phyloP scores from a whole-genome alignment of 768 basidiomycete species.

The Leccinum fibrillosum region DNA sequence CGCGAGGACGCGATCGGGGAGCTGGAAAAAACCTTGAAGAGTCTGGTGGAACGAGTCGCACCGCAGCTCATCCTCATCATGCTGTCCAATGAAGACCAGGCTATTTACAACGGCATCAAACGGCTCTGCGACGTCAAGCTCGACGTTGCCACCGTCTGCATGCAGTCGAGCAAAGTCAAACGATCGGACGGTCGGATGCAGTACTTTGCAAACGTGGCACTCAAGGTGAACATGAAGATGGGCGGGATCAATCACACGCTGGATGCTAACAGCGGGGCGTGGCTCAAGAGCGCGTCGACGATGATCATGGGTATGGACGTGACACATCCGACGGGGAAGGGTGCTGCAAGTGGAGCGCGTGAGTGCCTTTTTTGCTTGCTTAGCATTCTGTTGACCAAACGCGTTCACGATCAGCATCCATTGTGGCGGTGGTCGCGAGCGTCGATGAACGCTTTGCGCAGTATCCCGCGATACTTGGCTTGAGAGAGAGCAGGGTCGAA shows the following conservation, averaged over 20 bases:
- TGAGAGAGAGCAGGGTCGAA: conserved; percentile 65
- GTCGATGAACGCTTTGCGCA: conserved; percentile 44
- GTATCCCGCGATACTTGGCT: conserved; percentile 44
- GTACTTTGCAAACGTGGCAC: conserved; percentile 52
- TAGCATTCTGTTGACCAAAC: neutral
- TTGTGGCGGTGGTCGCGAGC: conserved; percentile 54
- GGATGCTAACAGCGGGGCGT: conserved; percentile 36
- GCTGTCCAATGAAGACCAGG: conserved; percentile 44
- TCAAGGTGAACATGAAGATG: conserved; percentile 56
- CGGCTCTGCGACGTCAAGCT: conserved; percentile 46
- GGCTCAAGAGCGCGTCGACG: conserved; percentile 41
- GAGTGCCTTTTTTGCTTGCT: neutral
- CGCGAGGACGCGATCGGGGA: conserved; percentile 46
- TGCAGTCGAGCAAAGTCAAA: conserved; percentile 63
- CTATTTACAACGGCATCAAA: conserved; percentile 50
- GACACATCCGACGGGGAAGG: conserved; percentile 66
- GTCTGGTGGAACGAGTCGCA: neutral
- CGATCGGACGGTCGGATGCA: conserved; percentile 45
- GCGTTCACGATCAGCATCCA: conserved; percentile 33
- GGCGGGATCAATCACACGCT: conserved; percentile 52
- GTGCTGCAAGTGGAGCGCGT: conserved; percentile 50
- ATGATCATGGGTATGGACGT: conserved; percentile 63
- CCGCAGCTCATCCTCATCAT: conserved; percentile 40
- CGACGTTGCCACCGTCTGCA: conserved; percentile 64
- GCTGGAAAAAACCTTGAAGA: neutral